Evolutionary conservation across 2,329 filamentous ascomycete genomes (phyloP), one percentile per base, ranked within the genome.

Genomic region (Pseudogymnoascus sp.): DNA sequence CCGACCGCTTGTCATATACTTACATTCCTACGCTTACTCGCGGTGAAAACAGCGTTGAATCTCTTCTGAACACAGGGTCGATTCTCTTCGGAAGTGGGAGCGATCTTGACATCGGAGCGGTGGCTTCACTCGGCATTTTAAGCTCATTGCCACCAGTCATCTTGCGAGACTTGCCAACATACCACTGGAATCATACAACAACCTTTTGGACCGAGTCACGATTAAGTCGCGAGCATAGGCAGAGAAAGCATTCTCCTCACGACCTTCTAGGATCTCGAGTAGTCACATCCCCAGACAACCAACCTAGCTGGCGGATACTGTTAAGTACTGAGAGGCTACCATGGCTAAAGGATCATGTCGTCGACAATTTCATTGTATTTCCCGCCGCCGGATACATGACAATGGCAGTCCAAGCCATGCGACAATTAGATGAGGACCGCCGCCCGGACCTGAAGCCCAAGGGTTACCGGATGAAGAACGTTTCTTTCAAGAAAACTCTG

Each of bases 151-250:
- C 36, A 12, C 36, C 14, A 3, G 36, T n/a, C 14, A 37, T 37
- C 36, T 37, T 37, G 36, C 36, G 36, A 37, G 74, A 80, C 60
- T 67, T 84, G 15, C 80, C 80, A 1, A 71, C 75, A 2, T 83
- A 83, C 62, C 74, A 78, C 1, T 84, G 80, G 80, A 79, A 83
- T 28, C 80, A 82, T 62, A 68, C 70, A 18, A 77, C 75, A 28
- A 70, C 67, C 0, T 81, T 81, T 66, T 83, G 81, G 80, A 74
- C 78, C 63, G 80, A 83, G 62, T 79, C 79, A 1, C 76, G 79
- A 57, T 67, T 80, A 2, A 78, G 77, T 14, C 66, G 70, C n/a
- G 73, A 76, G 14, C 75, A 76, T 59, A 75, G 80, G 0, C 75
- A 77, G 59, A 73, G 78, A 18, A 69, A 74, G 20, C 73, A 75